Conservation (phyloP, 2,329 filamentous ascomycete species). For the Canariomyces notabilis region DNA sequence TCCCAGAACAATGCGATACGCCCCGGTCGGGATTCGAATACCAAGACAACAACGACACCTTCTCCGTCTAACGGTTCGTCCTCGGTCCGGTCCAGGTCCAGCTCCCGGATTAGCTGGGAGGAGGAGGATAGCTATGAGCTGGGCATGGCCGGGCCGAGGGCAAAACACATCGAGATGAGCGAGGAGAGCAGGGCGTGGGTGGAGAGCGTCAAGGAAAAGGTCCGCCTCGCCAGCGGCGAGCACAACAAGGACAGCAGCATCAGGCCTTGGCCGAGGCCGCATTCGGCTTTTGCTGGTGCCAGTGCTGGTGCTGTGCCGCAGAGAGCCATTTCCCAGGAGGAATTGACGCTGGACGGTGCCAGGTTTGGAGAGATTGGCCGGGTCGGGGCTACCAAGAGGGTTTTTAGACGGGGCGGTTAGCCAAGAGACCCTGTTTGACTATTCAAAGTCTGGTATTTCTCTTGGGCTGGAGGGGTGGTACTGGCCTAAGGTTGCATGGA, state of each 20-base stretch:
- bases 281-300: background rate
- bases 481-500: no score
- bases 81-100: conserved; percentile 45
- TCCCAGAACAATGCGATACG: no score
- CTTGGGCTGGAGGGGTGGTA: background rate
- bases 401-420: conserved; percentile 46
- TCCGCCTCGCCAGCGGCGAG: conserved; percentile 64
- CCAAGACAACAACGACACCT: conserved; percentile 20
- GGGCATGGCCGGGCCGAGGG: conserved; percentile 65
- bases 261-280: no score
- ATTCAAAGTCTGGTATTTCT: background rate
- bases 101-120: conserved; percentile 51
- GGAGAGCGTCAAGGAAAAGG: conserved; percentile 76
- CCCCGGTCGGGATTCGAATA: background rate
- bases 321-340: background rate
- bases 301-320: background rate
- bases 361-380: conserved; percentile 67
- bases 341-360: conserved; percentile 26
- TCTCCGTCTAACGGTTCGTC: conserved; percentile 37
- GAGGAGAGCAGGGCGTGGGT: conserved; percentile 76
- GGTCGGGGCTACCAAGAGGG: conserved; percentile 65
- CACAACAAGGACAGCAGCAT: conserved; percentile 12
- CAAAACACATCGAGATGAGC: conserved; percentile 60
- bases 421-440: no score
- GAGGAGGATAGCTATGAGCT: conserved; percentile 54